Evolutionary conservation across 2,329 filamentous ascomycete genomes (phyloP).

Genomic region (Colletotrichum chrysophilum): DNA sequence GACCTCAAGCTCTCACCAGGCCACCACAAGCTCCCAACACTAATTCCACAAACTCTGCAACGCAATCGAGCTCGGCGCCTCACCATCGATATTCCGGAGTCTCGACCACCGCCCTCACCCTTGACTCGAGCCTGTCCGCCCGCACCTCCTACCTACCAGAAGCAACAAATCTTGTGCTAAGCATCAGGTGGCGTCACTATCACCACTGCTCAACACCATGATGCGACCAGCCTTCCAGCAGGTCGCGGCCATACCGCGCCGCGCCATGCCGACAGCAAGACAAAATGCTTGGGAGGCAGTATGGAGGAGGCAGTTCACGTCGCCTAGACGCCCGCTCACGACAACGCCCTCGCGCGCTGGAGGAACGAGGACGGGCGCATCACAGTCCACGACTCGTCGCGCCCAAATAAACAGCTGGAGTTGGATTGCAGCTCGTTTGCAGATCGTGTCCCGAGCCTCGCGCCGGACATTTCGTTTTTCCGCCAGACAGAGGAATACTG

Average conservation of each 20-base stretch:
- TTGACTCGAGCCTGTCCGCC: background rate
- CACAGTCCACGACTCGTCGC: background rate
- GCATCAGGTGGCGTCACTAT: background rate
- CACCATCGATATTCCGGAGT: background rate
- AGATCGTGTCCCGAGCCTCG: background rate
- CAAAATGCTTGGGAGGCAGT: conserved; percentile 6
- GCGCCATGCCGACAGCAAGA: conserved; percentile 3
- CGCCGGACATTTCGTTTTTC: conserved; percentile 22
- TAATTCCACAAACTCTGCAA: background rate
- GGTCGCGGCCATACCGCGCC: conserved; percentile 5
- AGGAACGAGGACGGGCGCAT: background rate
- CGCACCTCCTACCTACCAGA: background rate
- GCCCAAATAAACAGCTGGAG: conserved; percentile 1
- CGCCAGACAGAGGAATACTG: background rate
- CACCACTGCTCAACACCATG: background rate
- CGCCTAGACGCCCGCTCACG: background rate
- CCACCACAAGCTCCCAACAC: background rate
- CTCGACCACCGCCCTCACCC: background rate
- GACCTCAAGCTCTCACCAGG: conserved; percentile 5
- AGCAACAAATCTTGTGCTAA: background rate
- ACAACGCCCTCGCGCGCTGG: background rate
- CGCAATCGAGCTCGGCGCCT: background rate
- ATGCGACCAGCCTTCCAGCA: conserved; percentile 13
- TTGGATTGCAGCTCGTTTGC: conserved; percentile 8
- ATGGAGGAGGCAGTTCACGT: conserved; percentile 10